Conservation (phyloP, 2,329 filamentous ascomycete species). For the Aspergillus fumigatus region DNA sequence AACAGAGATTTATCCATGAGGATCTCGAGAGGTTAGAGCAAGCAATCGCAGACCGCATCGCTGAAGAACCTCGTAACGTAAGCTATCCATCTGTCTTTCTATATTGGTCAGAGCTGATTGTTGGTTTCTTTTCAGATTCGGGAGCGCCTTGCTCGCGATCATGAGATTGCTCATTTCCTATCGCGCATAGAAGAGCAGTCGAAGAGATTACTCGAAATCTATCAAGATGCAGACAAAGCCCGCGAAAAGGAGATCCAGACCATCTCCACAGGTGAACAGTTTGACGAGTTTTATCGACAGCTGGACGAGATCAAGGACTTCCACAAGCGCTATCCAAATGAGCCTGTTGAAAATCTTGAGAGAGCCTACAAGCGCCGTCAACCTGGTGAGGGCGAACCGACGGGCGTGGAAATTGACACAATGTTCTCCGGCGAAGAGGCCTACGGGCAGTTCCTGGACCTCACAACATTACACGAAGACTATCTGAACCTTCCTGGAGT, state of each 20-base stretch:
- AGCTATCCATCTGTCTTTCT: conserved; percentile 30
- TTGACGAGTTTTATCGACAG: conserved; percentile 88
- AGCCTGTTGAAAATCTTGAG: conserved; percentile 92
- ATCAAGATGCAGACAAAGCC: conserved; percentile 69
- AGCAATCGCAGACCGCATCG: conserved; percentile 81
- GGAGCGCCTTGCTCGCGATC: conserved; percentile 82
- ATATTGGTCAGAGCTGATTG: conserved; percentile 15
- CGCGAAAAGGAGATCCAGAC: conserved; percentile 76
- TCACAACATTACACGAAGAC: conserved; percentile 76
- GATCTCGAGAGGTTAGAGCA: conserved; percentile 95
- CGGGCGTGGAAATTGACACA: conserved; percentile 69
- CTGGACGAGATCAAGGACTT: conserved; percentile 77
- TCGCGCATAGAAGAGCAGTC: conserved; percentile 85
- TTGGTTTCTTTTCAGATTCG: conserved; percentile 61
- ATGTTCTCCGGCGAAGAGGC: conserved; percentile 96
- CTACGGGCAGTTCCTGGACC: conserved; percentile 86
- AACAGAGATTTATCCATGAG: conserved; percentile 90
- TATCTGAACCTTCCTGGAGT: conserved; percentile 86
- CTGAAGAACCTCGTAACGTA: conserved; percentile 84
- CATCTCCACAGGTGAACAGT: conserved; percentile 78
- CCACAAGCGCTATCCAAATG: conserved; percentile 86
- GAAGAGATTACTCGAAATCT: conserved; percentile 72
- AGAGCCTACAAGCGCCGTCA: conserved; percentile 75
- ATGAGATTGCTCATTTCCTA: conserved; percentile 83
- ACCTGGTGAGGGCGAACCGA: conserved; percentile 59